phyloP scores from a whole-genome alignment of 345 rosid genomes.

The Eucalyptus sideroxylon region DNA sequence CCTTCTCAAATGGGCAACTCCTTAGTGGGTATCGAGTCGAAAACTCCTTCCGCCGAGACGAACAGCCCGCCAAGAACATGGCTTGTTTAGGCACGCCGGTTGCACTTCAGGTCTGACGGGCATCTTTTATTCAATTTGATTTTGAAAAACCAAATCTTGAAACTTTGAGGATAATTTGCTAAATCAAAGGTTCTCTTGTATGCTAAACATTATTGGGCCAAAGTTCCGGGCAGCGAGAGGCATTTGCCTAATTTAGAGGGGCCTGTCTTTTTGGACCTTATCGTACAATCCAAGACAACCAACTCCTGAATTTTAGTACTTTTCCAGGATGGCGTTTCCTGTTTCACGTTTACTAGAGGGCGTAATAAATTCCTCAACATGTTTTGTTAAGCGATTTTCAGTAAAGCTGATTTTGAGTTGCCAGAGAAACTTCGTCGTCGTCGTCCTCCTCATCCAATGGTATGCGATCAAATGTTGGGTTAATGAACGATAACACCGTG shows the following conservation, averaged over 20 bases:
- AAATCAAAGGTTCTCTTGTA: not conserved
- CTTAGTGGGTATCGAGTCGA: not conserved
- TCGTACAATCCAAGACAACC: not conserved
- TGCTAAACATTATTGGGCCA: not conserved
- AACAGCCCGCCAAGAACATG: not conserved
- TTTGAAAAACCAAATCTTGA: not conserved
- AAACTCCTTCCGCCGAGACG: not conserved
- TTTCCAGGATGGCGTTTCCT: not conserved
- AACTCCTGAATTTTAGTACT: not conserved
- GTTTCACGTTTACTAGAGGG: not conserved
- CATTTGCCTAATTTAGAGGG: not conserved
- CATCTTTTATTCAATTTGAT: not conserved
- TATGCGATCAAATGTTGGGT: slow-evolving; percentile 59
- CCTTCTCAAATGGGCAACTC: not conserved
- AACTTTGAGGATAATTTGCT: not conserved
- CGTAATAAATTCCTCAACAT: not conserved
- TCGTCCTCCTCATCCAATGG: slow-evolving; percentile 23
- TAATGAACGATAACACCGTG: slow-evolving; percentile 75
- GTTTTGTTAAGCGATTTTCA: slow-evolving; percentile 22
- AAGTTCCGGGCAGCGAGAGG: not conserved
- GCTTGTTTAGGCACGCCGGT: not conserved
- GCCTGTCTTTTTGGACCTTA: not conserved
- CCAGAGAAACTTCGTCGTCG: slow-evolving; percentile 27
- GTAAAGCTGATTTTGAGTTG: not conserved
- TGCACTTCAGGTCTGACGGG: not conserved